Percentiles rank a stretch among this genome's conserved stretches.
These are phyloP conservation scores for Tubosaeta sp. DNA, from an alignment of 768 basidiomycete genomes.

Conservation along the genomic window DNA sequence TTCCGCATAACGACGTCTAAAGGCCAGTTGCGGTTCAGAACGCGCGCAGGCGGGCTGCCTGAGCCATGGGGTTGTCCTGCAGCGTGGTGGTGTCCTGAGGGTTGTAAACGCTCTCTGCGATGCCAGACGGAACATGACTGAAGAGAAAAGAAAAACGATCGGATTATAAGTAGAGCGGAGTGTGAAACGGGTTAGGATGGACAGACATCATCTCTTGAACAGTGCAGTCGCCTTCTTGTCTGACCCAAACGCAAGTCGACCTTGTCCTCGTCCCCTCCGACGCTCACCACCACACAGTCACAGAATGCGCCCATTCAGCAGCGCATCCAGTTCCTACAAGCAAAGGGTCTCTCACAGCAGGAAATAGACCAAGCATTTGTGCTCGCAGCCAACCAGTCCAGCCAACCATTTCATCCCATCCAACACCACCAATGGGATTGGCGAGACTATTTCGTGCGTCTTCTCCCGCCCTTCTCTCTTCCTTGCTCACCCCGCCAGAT, in stretches of 20 bases:
- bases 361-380: slow-evolving; percentile 87
- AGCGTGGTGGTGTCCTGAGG: slow-evolving; percentile 11
- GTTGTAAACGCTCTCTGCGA: slow-evolving; percentile 12
- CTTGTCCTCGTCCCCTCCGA: neutral
- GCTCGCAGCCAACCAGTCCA: slow-evolving; percentile 43
- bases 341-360: slow-evolving; percentile 77
- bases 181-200: slow-evolving; percentile 31
- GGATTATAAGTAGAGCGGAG: slow-evolving; percentile 20
- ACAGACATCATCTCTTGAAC: slow-evolving; percentile 69
- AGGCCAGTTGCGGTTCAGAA: neutral
- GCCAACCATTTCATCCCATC: slow-evolving; percentile 27
- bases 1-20: slow-evolving; percentile 70
- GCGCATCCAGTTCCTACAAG: slow-evolving; percentile 90
- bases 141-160: neutral
- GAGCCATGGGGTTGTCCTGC: slow-evolving; percentile 3
- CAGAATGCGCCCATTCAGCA: slow-evolving; percentile 77
- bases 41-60: neutral
- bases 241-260: slow-evolving; percentile 67
- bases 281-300: slow-evolving; percentile 42
- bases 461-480: neutral
- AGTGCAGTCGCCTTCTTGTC: slow-evolving; percentile 82
- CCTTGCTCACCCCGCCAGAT: slow-evolving; percentile 53
- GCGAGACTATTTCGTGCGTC: slow-evolving; percentile 93
- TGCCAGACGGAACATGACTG: slow-evolving; percentile 30
- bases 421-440: slow-evolving; percentile 73